Base-by-base conservation (phyloP, 352 stramenopile genomes). In the Pythium coloratum region DNA sequence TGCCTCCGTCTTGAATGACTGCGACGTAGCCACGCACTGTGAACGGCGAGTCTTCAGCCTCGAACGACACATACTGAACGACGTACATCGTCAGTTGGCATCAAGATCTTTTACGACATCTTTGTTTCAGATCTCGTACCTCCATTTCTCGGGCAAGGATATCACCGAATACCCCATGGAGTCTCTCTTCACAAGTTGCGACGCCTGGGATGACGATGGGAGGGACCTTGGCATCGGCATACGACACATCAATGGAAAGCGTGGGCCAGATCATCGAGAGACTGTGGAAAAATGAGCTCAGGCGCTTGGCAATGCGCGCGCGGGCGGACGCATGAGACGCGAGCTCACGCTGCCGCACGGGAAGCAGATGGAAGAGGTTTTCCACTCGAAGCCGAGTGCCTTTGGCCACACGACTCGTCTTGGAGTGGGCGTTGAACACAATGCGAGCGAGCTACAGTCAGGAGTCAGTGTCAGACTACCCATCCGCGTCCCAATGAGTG, bases 221-320 rank as follows among this genome's bases (percentile, higher is more conserved):
- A 20, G 53, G 47, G 26, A 67, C 53, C 53, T 71, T 71, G 13
- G 18, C n/a, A 32, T 63, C 65, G 68, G 83, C 38, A 70, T 83
- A 88, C 33, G 69, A 74, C 20, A 91, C 58, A 20, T 86, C 71
- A 59, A 93, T 77, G 12, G 86, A 73, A 8, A 93, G 47, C 2
- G 69, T 78, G n/a, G 81, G 82, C 81, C 84, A 92, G 14, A 94
- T 88, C 72, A 96, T 76, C 0, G 84, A 88, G 34, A 91, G 75
- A 18, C 72, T 84, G 10, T 71, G 55, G 38, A 78, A 86, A 50
- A 92, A 84, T 18, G 53, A 69, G 28, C 77, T 74, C 16, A 94
- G 78, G 36, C 62, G 67, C 28, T 74, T 75, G 9, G 73, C 67
- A 14, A 89, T 59, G 62, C 71, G 76, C 10, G 50, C 26, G 55